Conservation (phyloP, 192 early-diverging fungal species). For the Dimargaris xerosporica region DNA sequence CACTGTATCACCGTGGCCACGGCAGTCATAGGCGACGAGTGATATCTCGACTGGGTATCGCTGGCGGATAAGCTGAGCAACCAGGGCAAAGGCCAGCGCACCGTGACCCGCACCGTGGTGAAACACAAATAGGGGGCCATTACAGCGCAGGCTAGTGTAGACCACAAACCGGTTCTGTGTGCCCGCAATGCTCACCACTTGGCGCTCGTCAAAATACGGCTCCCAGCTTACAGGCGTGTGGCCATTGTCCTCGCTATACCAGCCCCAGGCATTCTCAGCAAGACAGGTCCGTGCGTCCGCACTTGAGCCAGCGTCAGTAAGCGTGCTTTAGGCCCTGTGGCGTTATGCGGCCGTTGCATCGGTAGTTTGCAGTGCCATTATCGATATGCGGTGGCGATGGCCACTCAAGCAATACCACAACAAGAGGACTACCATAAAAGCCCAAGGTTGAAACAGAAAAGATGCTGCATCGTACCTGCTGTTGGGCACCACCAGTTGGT, state of each 20-base stretch:
- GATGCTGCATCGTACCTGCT: background rate
- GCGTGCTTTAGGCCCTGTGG: background rate
- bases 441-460: background rate
- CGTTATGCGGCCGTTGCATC: background rate
- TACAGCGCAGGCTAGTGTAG: background rate
- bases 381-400: no score
- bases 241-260: background rate
- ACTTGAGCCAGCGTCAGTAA: background rate
- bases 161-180: background rate
- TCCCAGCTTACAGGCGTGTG: background rate
- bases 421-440: background rate
- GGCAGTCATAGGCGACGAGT: slow-evolving; percentile 47
- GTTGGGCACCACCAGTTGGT: background rate
- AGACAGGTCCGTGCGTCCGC: background rate
- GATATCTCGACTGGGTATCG: slow-evolving; percentile 21
- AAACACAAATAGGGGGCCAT: slow-evolving; percentile 50
- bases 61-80: slow-evolving; percentile 31
- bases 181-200: background rate
- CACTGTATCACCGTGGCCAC: slow-evolving; percentile 65
- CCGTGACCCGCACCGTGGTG: slow-evolving; percentile 71
- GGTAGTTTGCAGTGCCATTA: no score
- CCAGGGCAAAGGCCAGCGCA: slow-evolving; percentile 49
- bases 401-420: background rate
- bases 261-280: background rate
- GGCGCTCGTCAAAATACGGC: slow-evolving; percentile 1